These are phyloP conservation scores for Nannochloropsis gaditana DNA, from an alignment of 108 stramenopile genomes.

Conservation along the genomic window DNA sequence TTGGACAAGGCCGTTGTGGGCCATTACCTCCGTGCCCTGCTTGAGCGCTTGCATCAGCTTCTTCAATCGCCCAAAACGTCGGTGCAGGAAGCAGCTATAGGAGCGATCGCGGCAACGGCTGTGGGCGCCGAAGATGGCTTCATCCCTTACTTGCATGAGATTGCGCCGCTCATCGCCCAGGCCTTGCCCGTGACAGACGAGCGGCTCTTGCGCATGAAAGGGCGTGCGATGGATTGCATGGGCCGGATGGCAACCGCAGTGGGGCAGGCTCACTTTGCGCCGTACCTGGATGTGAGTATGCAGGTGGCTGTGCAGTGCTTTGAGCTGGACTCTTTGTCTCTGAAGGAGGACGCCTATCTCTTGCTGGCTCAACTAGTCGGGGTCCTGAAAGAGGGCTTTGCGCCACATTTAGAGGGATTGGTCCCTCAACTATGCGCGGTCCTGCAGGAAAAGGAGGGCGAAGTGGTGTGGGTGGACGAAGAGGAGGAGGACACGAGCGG, in stretches of 20 bases:
- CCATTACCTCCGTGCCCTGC: constrained; percentile 79
- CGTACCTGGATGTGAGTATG: constrained; percentile 85
- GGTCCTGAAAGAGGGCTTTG: constrained; percentile 91
- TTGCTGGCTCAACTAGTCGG: constrained; percentile 21
- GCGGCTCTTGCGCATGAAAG: constrained; percentile 70
- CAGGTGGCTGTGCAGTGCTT: constrained; percentile 38
- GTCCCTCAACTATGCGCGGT: constrained; percentile 71
- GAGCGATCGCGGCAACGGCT: constrained; percentile 90
- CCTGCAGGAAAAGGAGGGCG: constrained; percentile 14
- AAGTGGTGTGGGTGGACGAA: constrained; percentile 29
- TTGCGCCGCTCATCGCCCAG: constrained; percentile 59
- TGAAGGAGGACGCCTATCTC: constrained; percentile 26
- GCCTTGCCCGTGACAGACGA: constrained; percentile 73
- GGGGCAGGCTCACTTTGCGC: constrained; percentile 81
- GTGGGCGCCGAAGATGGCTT: constrained; percentile 93
- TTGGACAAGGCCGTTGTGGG: constrained; percentile 85
- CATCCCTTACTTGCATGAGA: constrained; percentile 75
- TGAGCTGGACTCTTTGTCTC: neutral
- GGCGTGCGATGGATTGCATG: constrained; percentile 94
- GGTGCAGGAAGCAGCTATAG: constrained; percentile 76
- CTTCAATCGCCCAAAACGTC: constrained; percentile 77
- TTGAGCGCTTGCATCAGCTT: constrained; percentile 75
- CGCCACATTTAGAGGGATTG: constrained; percentile 71
- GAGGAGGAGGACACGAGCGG: constrained; percentile 38
- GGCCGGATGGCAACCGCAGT: constrained; percentile 98